These are phyloP conservation scores for Globisporangium nunn DNA, from an alignment of 352 stramenopile species.

Conservation along the genomic window DNA sequence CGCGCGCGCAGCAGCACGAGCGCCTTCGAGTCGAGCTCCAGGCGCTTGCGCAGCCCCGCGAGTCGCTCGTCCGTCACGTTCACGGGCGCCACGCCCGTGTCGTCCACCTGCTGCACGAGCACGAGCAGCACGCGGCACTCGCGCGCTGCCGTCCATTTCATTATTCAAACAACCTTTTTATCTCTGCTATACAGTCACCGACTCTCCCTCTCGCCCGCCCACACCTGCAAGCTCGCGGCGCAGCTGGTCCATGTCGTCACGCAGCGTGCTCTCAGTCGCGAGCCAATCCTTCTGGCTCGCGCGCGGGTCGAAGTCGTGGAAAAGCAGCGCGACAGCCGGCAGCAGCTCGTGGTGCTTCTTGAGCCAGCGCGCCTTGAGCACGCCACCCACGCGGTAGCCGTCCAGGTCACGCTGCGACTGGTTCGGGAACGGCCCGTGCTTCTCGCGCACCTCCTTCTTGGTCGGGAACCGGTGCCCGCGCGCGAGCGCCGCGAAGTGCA, in stretches of 20 bases:
- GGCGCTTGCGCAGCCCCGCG: conserved; percentile 45
- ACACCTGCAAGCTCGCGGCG: conserved; percentile 40
- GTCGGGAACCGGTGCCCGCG: conserved; percentile 68
- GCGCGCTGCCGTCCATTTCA: conserved; percentile 19
- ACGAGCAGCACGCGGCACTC: conserved; percentile 78
- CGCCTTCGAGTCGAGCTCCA: conserved; percentile 73
- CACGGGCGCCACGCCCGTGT: conserved; percentile 42
- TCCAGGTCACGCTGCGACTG: conserved; percentile 81
- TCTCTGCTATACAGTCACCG: too few relatives aligned
- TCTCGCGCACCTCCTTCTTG: conserved; percentile 83
- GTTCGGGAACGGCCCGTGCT: conserved; percentile 78
- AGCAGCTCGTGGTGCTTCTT: conserved; percentile 85
- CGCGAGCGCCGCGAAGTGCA: conserved; percentile 66
- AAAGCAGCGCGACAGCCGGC: conserved; percentile 72
- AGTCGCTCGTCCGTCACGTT: conserved; percentile 76
- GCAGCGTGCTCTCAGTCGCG: conserved; percentile 52
- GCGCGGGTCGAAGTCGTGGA: conserved; percentile 80
- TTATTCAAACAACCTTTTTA: too few relatives aligned
- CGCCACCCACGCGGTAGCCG: conserved; percentile 53
- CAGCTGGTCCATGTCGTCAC: conserved; percentile 72
- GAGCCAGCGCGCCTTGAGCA: conserved; percentile 78
- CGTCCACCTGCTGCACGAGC: conserved; percentile 75
- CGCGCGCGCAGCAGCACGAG: conserved; percentile 57
- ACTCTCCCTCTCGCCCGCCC: neutral
- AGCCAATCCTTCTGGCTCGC: conserved; percentile 70